Conservation (phyloP, 169 alveolate genomes). For the Plasmodium vivax region DNA sequence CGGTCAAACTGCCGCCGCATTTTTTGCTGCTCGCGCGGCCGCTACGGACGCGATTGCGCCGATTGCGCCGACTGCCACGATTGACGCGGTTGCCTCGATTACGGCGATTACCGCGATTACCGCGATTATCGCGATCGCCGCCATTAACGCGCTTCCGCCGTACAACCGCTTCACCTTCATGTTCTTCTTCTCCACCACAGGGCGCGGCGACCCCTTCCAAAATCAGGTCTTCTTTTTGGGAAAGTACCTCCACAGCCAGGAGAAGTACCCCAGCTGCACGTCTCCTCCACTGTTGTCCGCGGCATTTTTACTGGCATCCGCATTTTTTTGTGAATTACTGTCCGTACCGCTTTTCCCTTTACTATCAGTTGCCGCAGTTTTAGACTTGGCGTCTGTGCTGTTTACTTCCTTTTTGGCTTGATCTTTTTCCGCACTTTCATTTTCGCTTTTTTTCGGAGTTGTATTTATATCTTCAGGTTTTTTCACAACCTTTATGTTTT, state of each 20-base stretch:
- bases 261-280: slow-evolving; percentile 20
- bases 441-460: neutral
- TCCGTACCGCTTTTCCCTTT: slow-evolving; percentile 7
- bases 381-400: neutral
- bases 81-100: no score
- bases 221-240: slow-evolving; percentile 32
- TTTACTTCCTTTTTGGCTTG: neutral
- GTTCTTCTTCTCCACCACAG: neutral
- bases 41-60: neutral
- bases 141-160: neutral
- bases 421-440: slow-evolving; percentile 1
- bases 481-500: slow-evolving; percentile 45
- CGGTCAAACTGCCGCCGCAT: neutral
- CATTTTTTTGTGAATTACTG: slow-evolving; percentile 26
- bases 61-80: neutral
- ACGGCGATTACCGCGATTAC: no score
- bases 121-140: neutral
- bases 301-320: neutral
- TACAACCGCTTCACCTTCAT: neutral
- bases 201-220: neutral
- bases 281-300: neutral
- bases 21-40: neutral
- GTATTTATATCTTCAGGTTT: slow-evolving; percentile 10
- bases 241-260: slow-evolving; percentile 67
- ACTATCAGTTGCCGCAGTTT: neutral